Conservation (phyloP, 768 basidiomycete species). For the Trametes maxima region DNA sequence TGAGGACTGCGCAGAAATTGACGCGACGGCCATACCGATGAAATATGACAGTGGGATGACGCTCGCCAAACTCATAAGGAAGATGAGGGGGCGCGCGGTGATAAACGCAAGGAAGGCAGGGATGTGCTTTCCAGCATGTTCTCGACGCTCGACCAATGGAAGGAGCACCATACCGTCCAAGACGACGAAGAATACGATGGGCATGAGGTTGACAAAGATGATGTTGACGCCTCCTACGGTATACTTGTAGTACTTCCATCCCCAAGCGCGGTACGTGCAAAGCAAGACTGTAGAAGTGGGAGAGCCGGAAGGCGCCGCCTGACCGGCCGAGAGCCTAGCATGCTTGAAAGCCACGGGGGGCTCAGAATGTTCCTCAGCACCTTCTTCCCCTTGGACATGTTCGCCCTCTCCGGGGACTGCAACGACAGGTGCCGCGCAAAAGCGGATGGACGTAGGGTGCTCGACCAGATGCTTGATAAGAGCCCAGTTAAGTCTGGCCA, state of each 20-base stretch:
- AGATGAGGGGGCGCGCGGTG: conserved; percentile 77
- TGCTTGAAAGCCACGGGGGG: conserved; percentile 68
- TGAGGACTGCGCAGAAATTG: conserved; percentile 96
- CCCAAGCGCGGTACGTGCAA: conserved; percentile 91
- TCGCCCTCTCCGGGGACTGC: conserved; percentile 45
- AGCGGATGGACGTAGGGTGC: conserved; percentile 84
- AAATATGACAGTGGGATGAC: conserved; percentile 99
- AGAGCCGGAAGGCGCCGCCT: conserved; percentile 83
- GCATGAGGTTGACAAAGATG: conserved; percentile 92
- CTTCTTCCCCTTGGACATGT: conserved; percentile 15
- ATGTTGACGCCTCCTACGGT: conserved; percentile 99
- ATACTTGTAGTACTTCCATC: conserved; percentile 96
- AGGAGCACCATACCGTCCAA: conserved; percentile 87
- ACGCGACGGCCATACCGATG: conserved; percentile 99
- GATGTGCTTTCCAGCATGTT: conserved; percentile 55
- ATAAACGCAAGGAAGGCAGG: conserved; percentile 69
- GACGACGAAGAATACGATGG: conserved; percentile 94
- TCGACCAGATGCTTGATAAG: conserved; percentile 79
- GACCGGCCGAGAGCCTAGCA: conserved; percentile 80
- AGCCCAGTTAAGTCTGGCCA: conserved; percentile 98
- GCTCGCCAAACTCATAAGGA: conserved; percentile 79
- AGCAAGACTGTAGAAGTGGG: conserved; percentile 86
- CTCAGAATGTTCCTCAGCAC: conserved; percentile 15
- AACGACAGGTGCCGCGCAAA: conserved; percentile 85
- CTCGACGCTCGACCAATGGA: conserved; percentile 63